Percentiles rank a stretch among this genome's conserved stretches.
These are phyloP conservation scores for Calycina herbarum DNA, from an alignment of 2,329 filamentous ascomycete genomes.

Conservation along the genomic window DNA sequence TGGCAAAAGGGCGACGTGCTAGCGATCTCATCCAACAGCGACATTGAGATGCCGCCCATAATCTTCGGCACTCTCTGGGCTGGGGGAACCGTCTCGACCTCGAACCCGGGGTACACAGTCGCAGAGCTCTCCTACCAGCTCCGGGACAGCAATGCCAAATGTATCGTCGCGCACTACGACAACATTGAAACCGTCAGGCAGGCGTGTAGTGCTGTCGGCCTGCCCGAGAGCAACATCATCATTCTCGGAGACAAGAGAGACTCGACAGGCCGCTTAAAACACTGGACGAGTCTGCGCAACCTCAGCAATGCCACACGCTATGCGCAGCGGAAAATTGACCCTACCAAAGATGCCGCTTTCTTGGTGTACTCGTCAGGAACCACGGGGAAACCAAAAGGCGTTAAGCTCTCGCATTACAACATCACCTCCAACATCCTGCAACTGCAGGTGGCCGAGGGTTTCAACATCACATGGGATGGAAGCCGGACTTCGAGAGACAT, in stretches of 20 bases:
- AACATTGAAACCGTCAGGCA: constrained; percentile 62
- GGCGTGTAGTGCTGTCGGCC: constrained; percentile 66
- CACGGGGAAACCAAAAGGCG: constrained; percentile 82
- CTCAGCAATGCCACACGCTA: constrained; percentile 39
- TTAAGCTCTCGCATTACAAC: constrained; percentile 50
- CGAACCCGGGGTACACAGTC: constrained; percentile 80
- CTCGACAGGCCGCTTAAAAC: constrained; percentile 52
- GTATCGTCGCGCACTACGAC: constrained; percentile 68
- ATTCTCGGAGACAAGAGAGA: constrained; percentile 69
- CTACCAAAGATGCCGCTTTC: constrained; percentile 71
- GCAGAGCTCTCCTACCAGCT: constrained; percentile 82
- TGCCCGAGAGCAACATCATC: constrained; percentile 68
- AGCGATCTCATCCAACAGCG: constrained; percentile 78
- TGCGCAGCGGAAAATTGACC: constrained; percentile 62
- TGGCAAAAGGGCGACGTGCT: constrained; percentile 83
- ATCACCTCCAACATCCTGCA: constrained; percentile 41
- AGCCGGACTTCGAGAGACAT: too few relatives aligned
- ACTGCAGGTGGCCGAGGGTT: constrained; percentile 51
- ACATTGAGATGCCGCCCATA: constrained; percentile 73
- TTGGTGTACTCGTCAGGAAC: constrained; percentile 81
- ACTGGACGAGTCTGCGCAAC: constrained; percentile 59
- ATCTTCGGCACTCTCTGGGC: constrained; percentile 80
- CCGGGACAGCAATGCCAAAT: constrained; percentile 70
- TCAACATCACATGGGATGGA: constrained; percentile 42
- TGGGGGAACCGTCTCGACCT: constrained; percentile 73